Evolutionary conservation across 2,329 filamentous ascomycete genomes (phyloP), one percentile per base, ranked within the genome.

Genomic region (Nigrospora oryzae): DNA sequence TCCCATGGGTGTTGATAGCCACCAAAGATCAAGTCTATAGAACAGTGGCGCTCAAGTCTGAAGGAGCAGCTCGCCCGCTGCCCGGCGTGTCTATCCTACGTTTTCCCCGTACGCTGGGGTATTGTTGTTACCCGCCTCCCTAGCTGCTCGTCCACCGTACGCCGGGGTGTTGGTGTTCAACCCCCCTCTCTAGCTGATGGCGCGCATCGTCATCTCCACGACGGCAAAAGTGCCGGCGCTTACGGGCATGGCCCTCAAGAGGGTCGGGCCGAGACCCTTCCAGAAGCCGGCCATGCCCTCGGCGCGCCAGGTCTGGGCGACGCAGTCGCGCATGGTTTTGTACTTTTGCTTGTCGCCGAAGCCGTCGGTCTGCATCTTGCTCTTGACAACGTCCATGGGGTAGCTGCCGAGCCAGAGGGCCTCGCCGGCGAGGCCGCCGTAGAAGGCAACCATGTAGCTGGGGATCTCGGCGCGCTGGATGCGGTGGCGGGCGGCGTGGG

Each of bases 291-390:
- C 70, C 55, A 81, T 59, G 1, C 93, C 93, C 67, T 94, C 89
- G 6, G 68, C 73, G 49, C 75, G 76, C 71, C 78, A 95, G 2
- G 85, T 94, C 73, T 95, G 81, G 47, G 73, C 77, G 66, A 97
- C 94, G 70, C 88, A 94, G 67, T 94, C 86, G 42, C 84, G 78
- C 91, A 96, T 96, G 45, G 73, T 83, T 63, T 71, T 79, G 68
- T 86, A 98, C 61, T 75, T 76, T 71, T 83, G 81, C 51, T 77
- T 69, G 40, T 63, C 49, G 5, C 87, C 89, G 61, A 96, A 93
- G 0, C 87, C 90, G 68, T 98, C 93, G 47, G 85, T 95, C 77
- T 98, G 93, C 91, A 97, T 96, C 79, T 95, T 97, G 69, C 89
- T 95, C 85, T 98, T 98, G 68, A 98, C 69, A 28, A 98, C 91